Evolutionary conservation across 306 rosid genomes (phyloP).

Genomic region (Trifolium pratense): DNA sequence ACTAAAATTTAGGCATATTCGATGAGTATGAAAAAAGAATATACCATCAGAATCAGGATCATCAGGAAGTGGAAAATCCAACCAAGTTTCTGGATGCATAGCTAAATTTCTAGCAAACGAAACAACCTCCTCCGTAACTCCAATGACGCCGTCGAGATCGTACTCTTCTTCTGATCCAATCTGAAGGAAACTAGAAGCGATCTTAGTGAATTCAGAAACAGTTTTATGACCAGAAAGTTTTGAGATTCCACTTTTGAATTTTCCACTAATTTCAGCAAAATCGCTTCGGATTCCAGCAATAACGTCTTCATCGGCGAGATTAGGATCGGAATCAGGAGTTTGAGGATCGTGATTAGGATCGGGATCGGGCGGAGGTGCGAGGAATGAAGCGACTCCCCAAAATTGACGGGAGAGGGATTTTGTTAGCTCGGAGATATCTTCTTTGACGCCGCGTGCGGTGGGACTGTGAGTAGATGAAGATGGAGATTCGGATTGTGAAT

Average conservation of each 20-base stretch:
- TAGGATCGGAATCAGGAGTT: constrained; percentile 41
- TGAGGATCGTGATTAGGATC: constrained; percentile 47
- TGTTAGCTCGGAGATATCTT: constrained; percentile 76
- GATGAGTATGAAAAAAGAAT: not conserved
- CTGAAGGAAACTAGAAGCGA: constrained; percentile 88
- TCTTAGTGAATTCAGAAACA: constrained; percentile 85
- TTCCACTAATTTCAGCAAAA: constrained; percentile 84
- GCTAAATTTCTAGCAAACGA: constrained; percentile 70
- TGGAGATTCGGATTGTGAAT: constrained; percentile 46
- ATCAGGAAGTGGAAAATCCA: constrained; percentile 80
- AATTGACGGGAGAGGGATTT: constrained; percentile 73
- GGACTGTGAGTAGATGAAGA: constrained; percentile 47
- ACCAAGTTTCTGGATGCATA: constrained; percentile 90
- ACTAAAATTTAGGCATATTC: not conserved
- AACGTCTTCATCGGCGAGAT: constrained; percentile 56
- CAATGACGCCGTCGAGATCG: constrained; percentile 62
- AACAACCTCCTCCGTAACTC: constrained; percentile 75
- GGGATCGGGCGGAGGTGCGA: constrained; percentile 73
- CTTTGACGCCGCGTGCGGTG: constrained; percentile 77
- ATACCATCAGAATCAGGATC: constrained; percentile 72
- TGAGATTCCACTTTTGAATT: constrained; percentile 78
- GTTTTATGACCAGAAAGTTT: constrained; percentile 68
- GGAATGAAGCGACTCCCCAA: constrained; percentile 93
- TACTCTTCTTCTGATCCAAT: constrained; percentile 62
- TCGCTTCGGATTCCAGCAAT: constrained; percentile 91